Conservation (phyloP, 2,329 filamentous ascomycete genomes). For the Coniochaeta ligniaria region DNA sequence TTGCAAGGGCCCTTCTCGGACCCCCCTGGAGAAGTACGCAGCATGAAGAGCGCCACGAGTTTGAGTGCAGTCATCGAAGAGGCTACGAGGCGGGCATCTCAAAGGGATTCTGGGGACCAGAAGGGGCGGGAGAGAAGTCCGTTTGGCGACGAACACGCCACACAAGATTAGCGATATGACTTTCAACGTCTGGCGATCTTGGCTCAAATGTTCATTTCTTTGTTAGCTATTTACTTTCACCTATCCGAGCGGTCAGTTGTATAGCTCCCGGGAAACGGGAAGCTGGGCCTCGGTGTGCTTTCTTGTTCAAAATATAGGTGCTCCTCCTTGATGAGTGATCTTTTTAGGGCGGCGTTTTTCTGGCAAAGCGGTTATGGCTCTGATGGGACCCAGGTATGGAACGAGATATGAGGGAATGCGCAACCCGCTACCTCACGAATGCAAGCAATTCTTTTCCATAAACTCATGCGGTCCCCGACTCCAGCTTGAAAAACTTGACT, state of each 20-base stretch:
- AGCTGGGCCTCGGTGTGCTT: background rate
- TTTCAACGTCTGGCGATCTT: constrained; percentile 8
- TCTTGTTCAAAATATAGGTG: background rate
- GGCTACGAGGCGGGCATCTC: constrained; percentile 32
- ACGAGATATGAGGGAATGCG: constrained; percentile 1
- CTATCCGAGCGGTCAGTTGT: background rate
- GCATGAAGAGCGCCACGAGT: constrained; percentile 32
- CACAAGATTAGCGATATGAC: constrained; percentile 31
- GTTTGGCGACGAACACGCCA: constrained; percentile 52
- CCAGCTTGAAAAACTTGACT: too few relatives aligned
- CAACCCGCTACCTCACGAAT: background rate
- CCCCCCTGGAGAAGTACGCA: constrained; percentile 29
- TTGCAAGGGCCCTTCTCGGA: constrained; percentile 55
- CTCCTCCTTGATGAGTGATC: background rate
- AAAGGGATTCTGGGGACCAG: constrained; percentile 22
- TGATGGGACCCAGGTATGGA: background rate
- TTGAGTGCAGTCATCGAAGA: constrained; percentile 52
- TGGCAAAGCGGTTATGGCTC: background rate
- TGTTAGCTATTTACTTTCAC: constrained; percentile 1
- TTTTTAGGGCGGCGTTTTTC: background rate
- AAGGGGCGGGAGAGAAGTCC: constrained; percentile 34
- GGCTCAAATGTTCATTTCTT: constrained; percentile 2
- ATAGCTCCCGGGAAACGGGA: background rate
- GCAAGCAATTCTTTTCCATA: background rate
- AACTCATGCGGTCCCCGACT: too few relatives aligned